phyloP scores from a whole-genome alignment of 805 yeast species.

The Candida wancherniae region DNA sequence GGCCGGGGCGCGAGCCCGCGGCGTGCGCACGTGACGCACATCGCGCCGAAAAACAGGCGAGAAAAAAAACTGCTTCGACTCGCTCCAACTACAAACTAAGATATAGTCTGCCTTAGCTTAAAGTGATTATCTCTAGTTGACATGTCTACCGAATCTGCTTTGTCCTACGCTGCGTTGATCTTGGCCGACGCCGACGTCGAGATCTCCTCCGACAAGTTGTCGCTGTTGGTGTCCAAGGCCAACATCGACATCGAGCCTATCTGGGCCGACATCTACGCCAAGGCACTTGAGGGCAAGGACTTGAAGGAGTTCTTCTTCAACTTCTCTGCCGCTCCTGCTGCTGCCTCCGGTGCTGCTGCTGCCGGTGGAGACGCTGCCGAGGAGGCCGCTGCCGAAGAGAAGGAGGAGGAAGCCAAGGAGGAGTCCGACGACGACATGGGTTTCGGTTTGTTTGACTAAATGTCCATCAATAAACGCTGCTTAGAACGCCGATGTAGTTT shows the following conservation, averaged over 20 bases:
- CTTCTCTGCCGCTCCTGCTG: slow-evolving; percentile 44
- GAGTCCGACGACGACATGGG: slow-evolving; percentile 29
- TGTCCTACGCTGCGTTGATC: slow-evolving; percentile 48
- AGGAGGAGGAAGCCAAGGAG: slow-evolving; percentile 24
- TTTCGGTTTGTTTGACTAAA: slow-evolving; percentile 30
- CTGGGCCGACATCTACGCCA: slow-evolving; percentile 46
- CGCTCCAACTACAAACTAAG: slow-evolving; percentile 37
- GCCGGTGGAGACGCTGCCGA: slow-evolving; percentile 34
- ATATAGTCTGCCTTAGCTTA: slow-evolving; percentile 48
- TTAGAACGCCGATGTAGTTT: no score
- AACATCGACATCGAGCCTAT: slow-evolving; percentile 42
- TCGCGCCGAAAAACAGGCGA: no score
- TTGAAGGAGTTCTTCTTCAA: slow-evolving; percentile 47
- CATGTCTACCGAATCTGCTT: slow-evolving; percentile 47
- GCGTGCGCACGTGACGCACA: slow-evolving; percentile 12
- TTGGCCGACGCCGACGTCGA: slow-evolving; percentile 46
- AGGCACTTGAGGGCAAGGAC: slow-evolving; percentile 44
- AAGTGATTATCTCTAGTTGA: slow-evolving; percentile 47
- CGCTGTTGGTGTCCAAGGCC: slow-evolving; percentile 37
- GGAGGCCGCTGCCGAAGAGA: slow-evolving; percentile 32
- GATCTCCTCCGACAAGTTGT: slow-evolving; percentile 43
- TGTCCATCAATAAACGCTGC: no score
- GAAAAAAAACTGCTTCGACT: no score
- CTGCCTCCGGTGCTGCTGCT: slow-evolving; percentile 34
- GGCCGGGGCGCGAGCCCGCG: slow-evolving; percentile 12